Evolutionary conservation across 257 asterid species (phyloP), one percentile per base, ranked within the genome.

Genomic region (Nicotiana otophora): DNA sequence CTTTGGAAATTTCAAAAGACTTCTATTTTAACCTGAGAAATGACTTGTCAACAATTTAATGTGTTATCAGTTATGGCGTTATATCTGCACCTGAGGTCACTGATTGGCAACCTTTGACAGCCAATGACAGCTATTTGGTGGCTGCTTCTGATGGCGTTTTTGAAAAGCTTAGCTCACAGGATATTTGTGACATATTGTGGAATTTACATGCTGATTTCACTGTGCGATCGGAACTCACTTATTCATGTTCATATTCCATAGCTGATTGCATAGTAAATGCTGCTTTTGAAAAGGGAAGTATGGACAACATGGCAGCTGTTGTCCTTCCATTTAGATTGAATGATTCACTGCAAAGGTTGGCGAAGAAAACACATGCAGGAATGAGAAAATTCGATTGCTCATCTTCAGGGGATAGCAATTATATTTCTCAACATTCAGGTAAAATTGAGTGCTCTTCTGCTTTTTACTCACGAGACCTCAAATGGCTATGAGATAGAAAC

Each of bases 61-160:
- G 75, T 87, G 78, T 86, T 86, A 75, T 69, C 94, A 96, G 98
- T 85, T 96, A 88, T 90, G 99, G 98, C 16, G 99, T 96, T 83
- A 94, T 88, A 87, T 91, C 99, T n/a, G 92, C 91, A 57, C 98
- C 99, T 36, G 99, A 96, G 91, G 95, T 96, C 90, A 93, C 98
- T 82, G 97, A 92, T 83, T 96, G 98, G 99, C 92, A 89, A 86
- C 95, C 93, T 81, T 86, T 96, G 90, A 85, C 93, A 36, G 88
- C 81, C 83, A 96, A 94, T 46, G 97, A 93, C 87, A 94, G 94
- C 93, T 94, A 93, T 86, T 86, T 96, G 85, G 93, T 96, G 86
- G 92, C 93, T 87, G 93, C 98, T 66, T 92, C 99, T 67, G 99
- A 96, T 87, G 98, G 98, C 60, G 90, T 96, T 84, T 91, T 94